A percentile compares a stretch with the other conserved stretches of the same genome.
Evolutionary conservation across 331 rosid species (phyloP).

Genomic region (Quercus tomentella): DNA sequence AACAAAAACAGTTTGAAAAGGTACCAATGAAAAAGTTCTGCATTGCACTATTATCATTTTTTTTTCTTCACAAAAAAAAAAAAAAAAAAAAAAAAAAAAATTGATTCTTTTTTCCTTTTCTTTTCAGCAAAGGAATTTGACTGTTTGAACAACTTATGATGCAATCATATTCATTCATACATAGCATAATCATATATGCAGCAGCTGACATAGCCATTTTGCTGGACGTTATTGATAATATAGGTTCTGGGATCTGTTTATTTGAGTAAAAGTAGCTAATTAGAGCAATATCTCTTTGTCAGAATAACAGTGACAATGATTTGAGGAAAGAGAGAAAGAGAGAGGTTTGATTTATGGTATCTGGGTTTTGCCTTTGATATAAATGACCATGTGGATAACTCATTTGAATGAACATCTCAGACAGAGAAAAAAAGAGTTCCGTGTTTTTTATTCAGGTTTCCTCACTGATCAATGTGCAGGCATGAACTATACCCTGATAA

Average conservation of each 20-base stretch:
- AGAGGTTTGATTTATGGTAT: background rate
- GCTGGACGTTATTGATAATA: background rate
- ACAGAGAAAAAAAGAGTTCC: background rate
- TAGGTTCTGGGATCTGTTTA: background rate
- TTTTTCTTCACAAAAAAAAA: background rate
- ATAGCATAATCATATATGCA: background rate
- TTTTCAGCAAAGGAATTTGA: background rate
- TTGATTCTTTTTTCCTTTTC: background rate
- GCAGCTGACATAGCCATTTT: background rate
- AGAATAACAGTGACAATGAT: background rate
- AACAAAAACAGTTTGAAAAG: background rate
- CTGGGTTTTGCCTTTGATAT: background rate
- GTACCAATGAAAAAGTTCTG: background rate
- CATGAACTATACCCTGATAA: slow-evolving; percentile 85
- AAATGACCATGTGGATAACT: background rate
- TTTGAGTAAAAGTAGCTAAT: background rate
- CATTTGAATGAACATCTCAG: background rate
- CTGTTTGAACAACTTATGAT: background rate
- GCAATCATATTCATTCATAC: background rate
- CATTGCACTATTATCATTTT: background rate
- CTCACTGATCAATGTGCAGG: slow-evolving; percentile 49
- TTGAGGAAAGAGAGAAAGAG: background rate
- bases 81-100: too few relatives aligned
- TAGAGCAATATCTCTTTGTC: background rate
- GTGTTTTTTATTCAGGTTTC: slow-evolving; percentile 14